Base-by-base conservation (phyloP, 140 eudicot species). In the Erigeron philadelphicus region DNA sequence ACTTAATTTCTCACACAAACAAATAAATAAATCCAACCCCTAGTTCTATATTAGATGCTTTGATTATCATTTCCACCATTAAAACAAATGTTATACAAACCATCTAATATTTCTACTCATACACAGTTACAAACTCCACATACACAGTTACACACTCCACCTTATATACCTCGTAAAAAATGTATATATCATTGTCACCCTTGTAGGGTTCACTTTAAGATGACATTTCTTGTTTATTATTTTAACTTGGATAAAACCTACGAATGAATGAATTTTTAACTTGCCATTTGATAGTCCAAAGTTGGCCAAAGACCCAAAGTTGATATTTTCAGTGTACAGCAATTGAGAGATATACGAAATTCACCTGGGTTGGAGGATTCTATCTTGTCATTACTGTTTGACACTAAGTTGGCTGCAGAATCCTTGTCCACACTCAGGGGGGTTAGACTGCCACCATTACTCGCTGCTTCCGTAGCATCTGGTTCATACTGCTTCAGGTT, bases 301-400 rank as follows among this genome's bases (percentile, higher is more conserved):
- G 62, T 18, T 56, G 9, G 11, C 0, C 62, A 56, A 35, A 17
- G 9, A 56, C 13, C 40, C 21, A 21, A 56, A 21, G 35, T 56
- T 56, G 62, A 56, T 19, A 56, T 7, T 7, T 5, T n/a, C 7
- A 53, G 15, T 60, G 15, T 18, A 13, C 2, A 12, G 18, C 44
- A 60, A 11, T 17, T 12, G 62, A 50, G 9, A 64, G 1, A 61
- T 47, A 72, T 55, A 38, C 17, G 11, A 15, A 3, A 8, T 11
- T 67, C 79, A 88, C 96, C 96, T 80, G 82, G 23, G 41, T 52
- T 57, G 41, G 84, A 23, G 77, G 54, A 68, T 59, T 76, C 66
- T 70, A 70, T 57, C 10, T 71, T 75, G 57, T 45, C 77, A 23
- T 75, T 76, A 41, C 68, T 55, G 72, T 73, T 58, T 60, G 75